Percentiles rank a stretch among this genome's conserved stretches.
Conservation (phyloP, 164 flowering plant species). For the Vitis rupestris region DNA sequence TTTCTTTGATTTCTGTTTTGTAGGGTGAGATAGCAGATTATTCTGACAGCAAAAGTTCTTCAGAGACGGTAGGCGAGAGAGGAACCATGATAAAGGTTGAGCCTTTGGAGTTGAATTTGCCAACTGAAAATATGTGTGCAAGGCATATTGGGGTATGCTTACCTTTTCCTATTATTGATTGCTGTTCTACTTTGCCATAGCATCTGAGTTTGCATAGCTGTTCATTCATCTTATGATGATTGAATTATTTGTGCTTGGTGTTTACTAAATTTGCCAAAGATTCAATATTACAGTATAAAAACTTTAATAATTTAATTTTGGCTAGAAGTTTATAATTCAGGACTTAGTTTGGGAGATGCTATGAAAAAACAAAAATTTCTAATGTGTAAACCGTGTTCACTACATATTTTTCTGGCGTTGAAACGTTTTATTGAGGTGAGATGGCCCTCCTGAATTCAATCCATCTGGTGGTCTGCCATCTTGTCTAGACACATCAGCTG, state of each 20-base stretch:
- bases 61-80: constrained; percentile 19
- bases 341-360: background rate
- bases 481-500: no score
- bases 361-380: background rate
- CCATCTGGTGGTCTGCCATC: no score
- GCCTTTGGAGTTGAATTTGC: constrained; percentile 30
- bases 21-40: background rate
- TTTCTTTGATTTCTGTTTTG: background rate
- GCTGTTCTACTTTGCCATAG: background rate
- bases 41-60: constrained; percentile 22
- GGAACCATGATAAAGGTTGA: constrained; percentile 31
- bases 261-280: no score
- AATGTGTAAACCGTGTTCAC: background rate
- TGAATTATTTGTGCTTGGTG: no score
- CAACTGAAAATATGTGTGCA: constrained; percentile 16
- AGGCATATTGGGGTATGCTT: constrained; percentile 36
- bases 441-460: no score
- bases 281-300: no score
- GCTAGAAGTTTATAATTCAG: background rate
- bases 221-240: no score
- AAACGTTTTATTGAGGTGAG: background rate
- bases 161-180: background rate
- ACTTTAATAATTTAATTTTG: no score
- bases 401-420: background rate
- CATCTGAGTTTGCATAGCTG: background rate